phyloP scores from a whole-genome alignment of 2,329 filamentous ascomycete species.

The Claviceps maximensis region DNA sequence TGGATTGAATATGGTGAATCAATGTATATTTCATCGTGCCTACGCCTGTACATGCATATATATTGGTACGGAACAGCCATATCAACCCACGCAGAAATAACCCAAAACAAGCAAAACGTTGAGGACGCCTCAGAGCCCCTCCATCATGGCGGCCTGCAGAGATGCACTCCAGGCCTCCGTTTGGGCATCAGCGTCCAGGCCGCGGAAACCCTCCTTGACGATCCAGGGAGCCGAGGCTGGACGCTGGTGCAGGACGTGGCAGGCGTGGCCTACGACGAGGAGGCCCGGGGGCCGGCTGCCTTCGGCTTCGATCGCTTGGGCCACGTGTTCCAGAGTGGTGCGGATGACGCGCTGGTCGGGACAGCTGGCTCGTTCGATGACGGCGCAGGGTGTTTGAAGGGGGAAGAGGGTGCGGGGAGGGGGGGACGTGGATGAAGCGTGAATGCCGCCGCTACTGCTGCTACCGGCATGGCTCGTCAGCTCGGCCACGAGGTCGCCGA shows the following conservation, averaged over 20 bases:
- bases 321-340: slow-evolving; percentile 69
- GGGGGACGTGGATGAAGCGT: neutral
- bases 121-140: too few relatives aligned
- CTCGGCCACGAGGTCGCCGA: slow-evolving; percentile 59
- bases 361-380: slow-evolving; percentile 87
- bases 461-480: slow-evolving; percentile 25
- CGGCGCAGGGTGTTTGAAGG: slow-evolving; percentile 68
- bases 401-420: slow-evolving; percentile 48
- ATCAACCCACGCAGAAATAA: too few relatives aligned
- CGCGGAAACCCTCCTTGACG: slow-evolving; percentile 77
- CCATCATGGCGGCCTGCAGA: neutral
- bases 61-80: too few relatives aligned
- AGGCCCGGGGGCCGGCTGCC: slow-evolving; percentile 82
- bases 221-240: slow-evolving; percentile 48
- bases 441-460: neutral
- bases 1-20: too few relatives aligned
- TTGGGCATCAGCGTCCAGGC: slow-evolving; percentile 54
- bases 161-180: neutral
- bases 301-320: slow-evolving; percentile 71
- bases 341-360: slow-evolving; percentile 87
- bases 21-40: too few relatives aligned
- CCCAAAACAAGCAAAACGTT: too few relatives aligned
- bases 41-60: too few relatives aligned
- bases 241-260: slow-evolving; percentile 54
- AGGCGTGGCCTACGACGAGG: slow-evolving; percentile 72